Base-by-base conservation (phyloP, 495 filamentous ascomycete species). In the Neurospora sp. region DNA sequence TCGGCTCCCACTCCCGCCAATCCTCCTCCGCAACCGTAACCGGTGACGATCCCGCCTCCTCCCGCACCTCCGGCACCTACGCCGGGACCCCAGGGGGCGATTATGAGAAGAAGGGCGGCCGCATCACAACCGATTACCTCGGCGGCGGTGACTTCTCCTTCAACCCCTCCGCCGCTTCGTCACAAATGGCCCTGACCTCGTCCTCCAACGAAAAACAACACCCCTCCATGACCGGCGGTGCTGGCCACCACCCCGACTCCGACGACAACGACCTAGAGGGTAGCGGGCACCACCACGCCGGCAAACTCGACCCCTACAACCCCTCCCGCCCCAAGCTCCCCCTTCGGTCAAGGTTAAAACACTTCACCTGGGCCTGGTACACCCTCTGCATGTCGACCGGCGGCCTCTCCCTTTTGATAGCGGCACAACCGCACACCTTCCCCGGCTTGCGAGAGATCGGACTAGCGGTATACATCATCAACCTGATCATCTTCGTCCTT, bases 341-440 rank as follows among this genome's bases (percentile, higher is more conserved):
- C n/a, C n/a, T n/a, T n/a, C n/a, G n/a, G n/a, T n/a, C n/a, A n/a
- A n/a, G n/a, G 4, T 82, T 92, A 11, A 84, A 85, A 40, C 90
- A 92, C 78, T 92, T 92, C 80, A 92, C 90, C 35, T 92, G 89
- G 89, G 90, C 90, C 31, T 92, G 90, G 86, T 93, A 90, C 80
- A 91, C 89, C 10, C 79, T 90, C 44, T 88, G 86, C 59, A 92
- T 92, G 91, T 87, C 89, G 42, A 90, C 88, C 1, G 91, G 91
- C 39, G 90, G 90, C 0, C 78, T 93, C 1, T 87, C 91, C 14
- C 83, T 92, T 10, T 82, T 92, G 23, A 83, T 93, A 69, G 81
- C 79, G 69, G 83, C 83, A 62, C 85, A 89, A 40, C 91, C 90
- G 4, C 86, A 90, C 76, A 77, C 81, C 14, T 92, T 92, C 80